These are phyloP conservation scores for Boletus subparvulus DNA, from an alignment of 768 basidiomycete species.

Conservation along the genomic window DNA sequence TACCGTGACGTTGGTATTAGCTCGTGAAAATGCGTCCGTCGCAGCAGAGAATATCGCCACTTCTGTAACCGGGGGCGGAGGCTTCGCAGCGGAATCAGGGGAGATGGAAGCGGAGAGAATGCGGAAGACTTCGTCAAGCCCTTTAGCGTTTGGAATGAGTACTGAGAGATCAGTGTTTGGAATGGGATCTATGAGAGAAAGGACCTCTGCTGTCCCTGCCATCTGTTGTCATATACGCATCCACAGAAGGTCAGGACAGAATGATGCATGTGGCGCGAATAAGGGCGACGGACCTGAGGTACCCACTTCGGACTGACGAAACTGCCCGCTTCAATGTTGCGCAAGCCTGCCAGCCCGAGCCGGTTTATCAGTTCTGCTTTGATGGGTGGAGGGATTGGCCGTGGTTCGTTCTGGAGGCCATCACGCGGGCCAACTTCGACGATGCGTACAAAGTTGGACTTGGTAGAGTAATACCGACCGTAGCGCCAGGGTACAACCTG, in stretches of 20 bases:
- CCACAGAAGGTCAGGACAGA: background rate
- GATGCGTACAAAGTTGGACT: conserved; percentile 42
- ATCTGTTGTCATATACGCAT: conserved; percentile 49
- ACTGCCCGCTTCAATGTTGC: conserved; percentile 79
- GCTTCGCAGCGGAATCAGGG: conserved; percentile 27
- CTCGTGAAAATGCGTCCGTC: conserved; percentile 80
- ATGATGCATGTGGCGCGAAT: background rate
- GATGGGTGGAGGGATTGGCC: conserved; percentile 63
- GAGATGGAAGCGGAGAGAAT: conserved; percentile 43
- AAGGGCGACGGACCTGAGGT: conserved; percentile 58
- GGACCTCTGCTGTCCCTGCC: conserved; percentile 80
- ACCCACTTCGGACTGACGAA: conserved; percentile 95
- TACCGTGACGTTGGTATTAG: conserved; percentile 79
- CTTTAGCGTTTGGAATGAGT: conserved; percentile 77
- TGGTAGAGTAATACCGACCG: conserved; percentile 3
- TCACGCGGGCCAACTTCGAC: conserved; percentile 92
- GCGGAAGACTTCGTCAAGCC: conserved; percentile 64
- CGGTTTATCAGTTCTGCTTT: conserved; percentile 81
- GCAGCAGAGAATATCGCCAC: conserved; percentile 89
- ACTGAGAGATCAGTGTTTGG: conserved; percentile 71
- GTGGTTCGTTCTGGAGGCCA: conserved; percentile 87
- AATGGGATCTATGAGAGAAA: conserved; percentile 53
- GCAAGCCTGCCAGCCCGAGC: conserved; percentile 65
- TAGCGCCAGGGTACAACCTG: background rate
- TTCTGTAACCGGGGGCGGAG: conserved; percentile 67